Percentiles rank a stretch among this genome's conserved stretches.
Evolutionary conservation across 768 basidiomycete genomes (phyloP).

Genomic region (Kwoniella sp.): DNA sequence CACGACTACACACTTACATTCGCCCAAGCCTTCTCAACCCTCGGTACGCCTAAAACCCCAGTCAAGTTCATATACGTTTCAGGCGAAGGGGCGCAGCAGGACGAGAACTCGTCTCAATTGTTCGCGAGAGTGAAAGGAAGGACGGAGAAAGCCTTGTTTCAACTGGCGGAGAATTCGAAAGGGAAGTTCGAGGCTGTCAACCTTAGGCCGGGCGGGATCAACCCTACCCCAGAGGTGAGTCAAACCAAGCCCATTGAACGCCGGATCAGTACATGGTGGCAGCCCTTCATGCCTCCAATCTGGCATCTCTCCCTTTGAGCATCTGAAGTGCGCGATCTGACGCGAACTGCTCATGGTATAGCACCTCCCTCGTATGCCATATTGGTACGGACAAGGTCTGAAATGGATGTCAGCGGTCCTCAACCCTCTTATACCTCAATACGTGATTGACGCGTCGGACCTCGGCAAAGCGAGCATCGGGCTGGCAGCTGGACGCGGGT

Average conservation of each 20-base stretch:
- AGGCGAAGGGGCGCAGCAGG: conserved; percentile 58
- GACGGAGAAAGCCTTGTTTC: conserved; percentile 27
- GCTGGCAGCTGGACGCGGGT: conserved; percentile 21
- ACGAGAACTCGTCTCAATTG: conserved; percentile 50
- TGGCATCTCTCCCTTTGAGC: too few relatives aligned
- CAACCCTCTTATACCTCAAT: conserved; percentile 9
- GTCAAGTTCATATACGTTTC: conserved; percentile 59
- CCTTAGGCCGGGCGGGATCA: conserved; percentile 36
- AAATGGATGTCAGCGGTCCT: conserved; percentile 3
- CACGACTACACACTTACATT: conserved; percentile 56
- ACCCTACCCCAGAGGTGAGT: conserved; percentile 32
- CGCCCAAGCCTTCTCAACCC: conserved; percentile 52
- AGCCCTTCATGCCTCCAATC: too few relatives aligned
- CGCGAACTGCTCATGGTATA: neutral
- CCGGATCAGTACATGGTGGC: neutral
- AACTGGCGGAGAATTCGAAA: neutral
- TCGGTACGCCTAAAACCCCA: conserved; percentile 46
- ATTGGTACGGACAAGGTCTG: conserved; percentile 5
- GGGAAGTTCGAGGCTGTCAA: conserved; percentile 24
- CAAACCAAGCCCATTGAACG: neutral
- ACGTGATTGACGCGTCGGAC: conserved; percentile 18
- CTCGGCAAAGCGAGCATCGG: conserved; percentile 21
- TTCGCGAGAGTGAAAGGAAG: conserved; percentile 59
- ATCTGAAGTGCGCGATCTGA: too few relatives aligned
- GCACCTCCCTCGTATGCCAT: conserved; percentile 12